Base-by-base conservation (phyloP, 495 filamentous ascomycete genomes). In the Lasiosphaeriaceae sp. region DNA sequence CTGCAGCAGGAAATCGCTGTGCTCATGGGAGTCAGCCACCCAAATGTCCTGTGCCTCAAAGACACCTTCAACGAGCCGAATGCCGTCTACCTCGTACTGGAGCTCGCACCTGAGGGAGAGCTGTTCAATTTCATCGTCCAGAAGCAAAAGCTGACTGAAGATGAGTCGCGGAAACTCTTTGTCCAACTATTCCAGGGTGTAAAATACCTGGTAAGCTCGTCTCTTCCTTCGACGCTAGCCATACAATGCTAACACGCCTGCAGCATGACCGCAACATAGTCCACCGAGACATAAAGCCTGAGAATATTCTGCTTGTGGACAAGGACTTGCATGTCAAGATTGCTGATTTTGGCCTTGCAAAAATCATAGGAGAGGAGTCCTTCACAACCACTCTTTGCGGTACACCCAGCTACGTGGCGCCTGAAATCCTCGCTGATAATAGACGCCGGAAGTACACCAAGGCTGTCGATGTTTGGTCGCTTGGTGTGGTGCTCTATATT, bases 401-500 rank as follows among this genome's bases (percentile, higher is more conserved):
- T 55, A 98, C 94, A 14, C 94, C 94, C 46, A 94, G 90, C 69
- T 89, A 98, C 70, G 95, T 97, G 60, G 95, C 95, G 0, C 95
- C 95, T 2, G 95, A 99, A 66, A 97, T 99, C 52, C 75, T 99
- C 11, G 85, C 90, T 61, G 86, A 88, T 54, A 81, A 79, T 21
- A 83, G 80, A 56, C 81, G 89, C 47, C 86, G 95, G 47, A 87
- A 87, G 66, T 99, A 99, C 71, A 95, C 90, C 35, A 91, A 90
- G 60, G 92, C 93, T 14, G 95, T 97, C 23, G 95, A 99, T 71
- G 80, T 97, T 50, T 99, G 95, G 95, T 96, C 92, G 0, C 82
- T 97, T 16, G 95, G 95, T 12, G 95, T 99, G 11, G 95, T 97
- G n/a, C 82, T 99, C 20, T 99, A 99, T 71, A 97, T 99, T 61